A percentile compares a stretch with the other conserved stretches of the same genome.
These are phyloP conservation scores for Paramarasmius palmivorus DNA, from an alignment of 1,284 basidiomycete genomes.

Conservation along the genomic window DNA sequence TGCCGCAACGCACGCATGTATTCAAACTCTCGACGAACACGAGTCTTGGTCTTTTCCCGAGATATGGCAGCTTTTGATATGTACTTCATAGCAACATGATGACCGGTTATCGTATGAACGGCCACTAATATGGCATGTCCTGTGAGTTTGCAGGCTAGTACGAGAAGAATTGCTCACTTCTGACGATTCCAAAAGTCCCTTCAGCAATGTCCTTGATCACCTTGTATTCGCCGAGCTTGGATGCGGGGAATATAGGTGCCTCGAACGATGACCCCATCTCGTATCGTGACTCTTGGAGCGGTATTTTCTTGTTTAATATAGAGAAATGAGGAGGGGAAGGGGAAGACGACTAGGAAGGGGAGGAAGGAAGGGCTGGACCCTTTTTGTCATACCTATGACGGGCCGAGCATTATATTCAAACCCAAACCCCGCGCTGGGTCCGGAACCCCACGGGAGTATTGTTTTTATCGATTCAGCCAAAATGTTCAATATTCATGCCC, in stretches of 20 bases:
- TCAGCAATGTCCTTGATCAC: conserved; percentile 78
- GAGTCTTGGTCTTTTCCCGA: conserved; percentile 86
- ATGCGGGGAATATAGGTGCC: conserved; percentile 41
- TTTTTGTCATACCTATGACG: background rate
- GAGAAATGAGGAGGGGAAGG: too few species aligned
- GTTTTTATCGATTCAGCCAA: too few species aligned
- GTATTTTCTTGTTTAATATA: too few species aligned
- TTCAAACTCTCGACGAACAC: conserved; percentile 94
- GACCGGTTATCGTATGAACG: conserved; percentile 90
- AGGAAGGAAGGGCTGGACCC: background rate
- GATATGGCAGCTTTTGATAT: conserved; percentile 95
- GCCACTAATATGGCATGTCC: conserved; percentile 64
- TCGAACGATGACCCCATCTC: conserved; percentile 18
- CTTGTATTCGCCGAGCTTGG: conserved; percentile 79
- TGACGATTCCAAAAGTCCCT: conserved; percentile 98
- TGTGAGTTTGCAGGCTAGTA: conserved; percentile 14
- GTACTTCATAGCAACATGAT: conserved; percentile 97
- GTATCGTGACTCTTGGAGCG: too few species aligned
- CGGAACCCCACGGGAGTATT: too few species aligned
- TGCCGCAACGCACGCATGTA: conserved; percentile 91
- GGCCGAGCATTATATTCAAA: too few species aligned
- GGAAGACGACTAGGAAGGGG: conserved; percentile 5
- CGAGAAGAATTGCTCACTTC: conserved; percentile 66
- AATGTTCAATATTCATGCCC: too few species aligned
- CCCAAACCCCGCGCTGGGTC: too few species aligned